Evolutionary conservation across 257 asterid genomes (phyloP).

Genomic region (Perilla frutescens): DNA sequence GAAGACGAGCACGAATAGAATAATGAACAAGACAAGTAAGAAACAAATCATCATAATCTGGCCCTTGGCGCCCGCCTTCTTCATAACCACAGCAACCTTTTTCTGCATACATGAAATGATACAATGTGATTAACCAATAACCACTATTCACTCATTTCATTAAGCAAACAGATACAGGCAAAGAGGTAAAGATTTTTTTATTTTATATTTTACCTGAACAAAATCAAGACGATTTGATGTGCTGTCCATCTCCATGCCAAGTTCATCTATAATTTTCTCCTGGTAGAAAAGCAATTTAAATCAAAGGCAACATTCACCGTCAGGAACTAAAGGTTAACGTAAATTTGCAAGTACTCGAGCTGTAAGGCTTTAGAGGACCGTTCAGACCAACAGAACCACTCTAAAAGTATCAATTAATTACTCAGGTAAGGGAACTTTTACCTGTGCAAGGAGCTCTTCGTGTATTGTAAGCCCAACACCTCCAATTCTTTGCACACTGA

Average conservation of each 20-base stretch:
- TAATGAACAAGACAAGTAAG: conserved; percentile 72
- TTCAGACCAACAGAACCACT: background rate
- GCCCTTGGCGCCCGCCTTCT: conserved; percentile 96
- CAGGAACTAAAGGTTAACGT: background rate
- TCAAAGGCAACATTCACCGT: background rate
- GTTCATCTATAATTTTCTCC: conserved; percentile 85
- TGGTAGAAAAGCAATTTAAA: conserved; percentile 39
- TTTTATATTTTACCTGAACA: conserved; percentile 69
- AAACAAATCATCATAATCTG: conserved; percentile 89
- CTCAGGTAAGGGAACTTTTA: conserved; percentile 31
- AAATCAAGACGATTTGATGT: conserved; percentile 97
- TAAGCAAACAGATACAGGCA: conserved; percentile 20
- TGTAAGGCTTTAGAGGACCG: background rate
- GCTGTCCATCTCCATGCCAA: conserved; percentile 94
- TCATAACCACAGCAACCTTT: conserved; percentile 91
- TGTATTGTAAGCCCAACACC: conserved; percentile 97
- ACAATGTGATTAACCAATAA: conserved; percentile 1
- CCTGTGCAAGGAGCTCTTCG: conserved; percentile 96
- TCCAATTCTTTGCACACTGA: conserved; percentile 89
- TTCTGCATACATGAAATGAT: conserved; percentile 56
- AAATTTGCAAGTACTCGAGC: conserved; percentile 4
- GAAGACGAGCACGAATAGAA: conserved; percentile 89
- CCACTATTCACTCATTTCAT: conserved; percentile 3
- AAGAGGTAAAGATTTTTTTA: background rate
- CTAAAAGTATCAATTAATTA: conserved; percentile 10